Evolutionary conservation across 306 rosid species (phyloP).

Genomic region (Cucurbita argyrosperma): DNA sequence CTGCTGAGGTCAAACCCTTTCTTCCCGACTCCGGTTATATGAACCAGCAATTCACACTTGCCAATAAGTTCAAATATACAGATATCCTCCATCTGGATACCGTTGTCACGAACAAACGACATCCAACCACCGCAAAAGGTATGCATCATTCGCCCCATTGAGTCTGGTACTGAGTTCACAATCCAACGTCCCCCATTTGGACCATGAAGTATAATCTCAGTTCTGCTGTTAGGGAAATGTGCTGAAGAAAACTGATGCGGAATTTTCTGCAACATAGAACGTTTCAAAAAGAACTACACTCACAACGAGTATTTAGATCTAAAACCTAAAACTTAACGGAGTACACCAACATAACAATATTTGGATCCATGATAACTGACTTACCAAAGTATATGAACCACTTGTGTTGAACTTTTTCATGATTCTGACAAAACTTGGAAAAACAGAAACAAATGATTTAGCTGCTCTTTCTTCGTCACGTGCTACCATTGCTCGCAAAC

Average conservation of each 20-base stretch:
- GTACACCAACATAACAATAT: background rate
- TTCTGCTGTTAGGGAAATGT: conserved; percentile 59
- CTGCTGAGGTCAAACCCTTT: conserved; percentile 41
- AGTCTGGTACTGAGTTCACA: conserved; percentile 82
- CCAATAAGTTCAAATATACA: conserved; percentile 77
- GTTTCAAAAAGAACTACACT: background rate
- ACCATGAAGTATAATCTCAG: conserved; percentile 66
- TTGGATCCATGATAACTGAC: conserved; percentile 16
- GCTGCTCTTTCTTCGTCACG: conserved; percentile 66
- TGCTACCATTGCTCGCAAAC: conserved; percentile 61
- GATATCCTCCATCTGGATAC: conserved; percentile 57
- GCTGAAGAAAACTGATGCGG: conserved; percentile 70
- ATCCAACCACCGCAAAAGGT: conserved; percentile 95
- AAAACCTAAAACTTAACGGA: background rate
- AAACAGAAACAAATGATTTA: conserved; percentile 61
- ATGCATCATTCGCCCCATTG: conserved; percentile 61
- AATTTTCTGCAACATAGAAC: conserved; percentile 48
- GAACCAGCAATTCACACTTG: conserved; percentile 52
- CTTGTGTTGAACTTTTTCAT: conserved; percentile 84
- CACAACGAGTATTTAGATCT: background rate
- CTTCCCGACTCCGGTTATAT: conserved; percentile 52
- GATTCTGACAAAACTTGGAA: conserved; percentile 75
- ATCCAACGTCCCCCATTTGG: conserved; percentile 63
- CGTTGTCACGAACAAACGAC: conserved; percentile 84
- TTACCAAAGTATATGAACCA: conserved; percentile 83